Base-by-base conservation (phyloP, 1,284 basidiomycete species). In the Cutaneotrichosporon curvatum region DNA sequence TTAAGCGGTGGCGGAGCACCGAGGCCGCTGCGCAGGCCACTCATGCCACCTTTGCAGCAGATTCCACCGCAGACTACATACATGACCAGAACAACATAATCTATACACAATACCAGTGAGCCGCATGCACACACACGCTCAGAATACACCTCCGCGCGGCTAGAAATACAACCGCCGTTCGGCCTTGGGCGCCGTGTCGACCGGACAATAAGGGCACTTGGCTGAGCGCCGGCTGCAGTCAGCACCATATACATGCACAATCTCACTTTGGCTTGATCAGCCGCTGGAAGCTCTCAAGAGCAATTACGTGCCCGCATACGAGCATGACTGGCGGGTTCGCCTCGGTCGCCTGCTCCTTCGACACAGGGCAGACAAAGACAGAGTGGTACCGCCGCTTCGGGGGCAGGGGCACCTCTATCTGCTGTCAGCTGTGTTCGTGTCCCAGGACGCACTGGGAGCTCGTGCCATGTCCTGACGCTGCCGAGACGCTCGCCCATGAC, bases 321-420 rank as follows among this genome's bases (percentile, higher is more conserved):
- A 98, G 83, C 87, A 96, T 92, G 87, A 95, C 95, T 0, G 94
- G 94, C 18, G 92, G 95, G 67, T 98, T 99, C 49, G 78, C 68
- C 43, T 91, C 85, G 1, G 88, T 94, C 12, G 89, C 82, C 70
- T 95, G 91, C 64, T 98, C 94, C 71, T 97, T 98, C 14, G 88
- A 94, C 23, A 99, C 94, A 1, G 95, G 90, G 69, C 95, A 99
- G 35, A 90, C 84, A 67, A 99, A 98, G 50, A 95, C 86, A 2
- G 91, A 95, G 68, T 99, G 95, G 71, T 94, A 97, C 23, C 89
- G 77, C 60, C 91, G 84, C 58, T 87, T 83, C 1, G 83, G 74
- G 1, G 86, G 82, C 11, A 98, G 70, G 0, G 89, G 87, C 56
- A 98, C 89, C 73, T 96, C 94, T 65, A 97, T 89, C 91, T 95